Percentiles rank a stretch among this genome's conserved stretches.
Evolutionary conservation across 305 asterid genomes (phyloP).

Genomic region (Fraxinus angustifolia): DNA sequence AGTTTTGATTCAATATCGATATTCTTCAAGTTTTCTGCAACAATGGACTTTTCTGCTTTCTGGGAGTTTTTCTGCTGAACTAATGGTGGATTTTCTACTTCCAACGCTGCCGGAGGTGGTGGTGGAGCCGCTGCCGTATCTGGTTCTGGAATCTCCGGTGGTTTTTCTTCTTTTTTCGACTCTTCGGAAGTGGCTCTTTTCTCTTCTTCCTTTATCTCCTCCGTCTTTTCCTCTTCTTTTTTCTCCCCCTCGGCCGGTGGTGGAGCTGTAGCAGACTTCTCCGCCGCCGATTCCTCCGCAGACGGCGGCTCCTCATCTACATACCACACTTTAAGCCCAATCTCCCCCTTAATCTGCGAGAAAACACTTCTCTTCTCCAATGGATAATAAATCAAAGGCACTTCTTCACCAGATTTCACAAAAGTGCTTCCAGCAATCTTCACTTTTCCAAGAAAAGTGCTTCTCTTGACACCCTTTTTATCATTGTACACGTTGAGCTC

Average conservation of each 20-base stretch:
- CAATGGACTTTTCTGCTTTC: slow-evolving; percentile 21
- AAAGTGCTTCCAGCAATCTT: slow-evolving; percentile 67
- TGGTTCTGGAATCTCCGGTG: slow-evolving; percentile 38
- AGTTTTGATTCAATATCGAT: slow-evolving; percentile 46
- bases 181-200: slow-evolving; percentile 25
- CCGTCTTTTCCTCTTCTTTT: slow-evolving; percentile 31
- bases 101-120: slow-evolving; percentile 27
- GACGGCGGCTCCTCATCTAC: slow-evolving; percentile 52
- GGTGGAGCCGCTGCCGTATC: slow-evolving; percentile 21
- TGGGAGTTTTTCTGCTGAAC: slow-evolving; percentile 44
- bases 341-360: slow-evolving; percentile 87
- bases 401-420: slow-evolving; percentile 50
- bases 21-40: slow-evolving; percentile 25
- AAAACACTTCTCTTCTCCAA: slow-evolving; percentile 87
- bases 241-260: slow-evolving; percentile 18
- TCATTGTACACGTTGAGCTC: slow-evolving; percentile 78
- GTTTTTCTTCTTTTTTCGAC: slow-evolving; percentile 35
- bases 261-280: slow-evolving; percentile 19
- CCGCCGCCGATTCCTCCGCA: slow-evolving; percentile 29
- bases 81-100: slow-evolving; percentile 42
- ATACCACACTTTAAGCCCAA: slow-evolving; percentile 64
- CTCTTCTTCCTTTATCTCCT: slow-evolving; percentile 32
- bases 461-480: slow-evolving; percentile 59
- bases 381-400: slow-evolving; percentile 65
- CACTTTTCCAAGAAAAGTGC: slow-evolving; percentile 77